A percentile compares a stretch with the other conserved stretches of the same genome.
Evolutionary conservation across 495 filamentous ascomycete species (phyloP).

Genomic region (Aspergillus incahuasiensis): DNA sequence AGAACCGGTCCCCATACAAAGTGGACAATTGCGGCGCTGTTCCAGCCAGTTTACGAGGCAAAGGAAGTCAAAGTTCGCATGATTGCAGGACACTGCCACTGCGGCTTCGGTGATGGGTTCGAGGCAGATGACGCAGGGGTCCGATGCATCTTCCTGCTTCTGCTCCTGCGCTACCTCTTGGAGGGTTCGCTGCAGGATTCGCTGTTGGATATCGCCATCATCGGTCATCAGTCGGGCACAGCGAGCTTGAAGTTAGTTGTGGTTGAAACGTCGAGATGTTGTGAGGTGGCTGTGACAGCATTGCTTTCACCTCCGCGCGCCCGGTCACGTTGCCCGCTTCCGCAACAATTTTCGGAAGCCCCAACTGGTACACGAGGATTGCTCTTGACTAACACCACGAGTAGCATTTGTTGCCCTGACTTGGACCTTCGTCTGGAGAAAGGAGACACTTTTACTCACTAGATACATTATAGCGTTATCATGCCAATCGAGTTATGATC

Average conservation of each 20-base stretch:
- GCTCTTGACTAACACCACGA: background rate
- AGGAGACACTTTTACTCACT: background rate
- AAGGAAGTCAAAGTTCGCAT: constrained; percentile 77
- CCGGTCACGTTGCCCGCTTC: constrained; percentile 20
- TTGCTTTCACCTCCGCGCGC: background rate
- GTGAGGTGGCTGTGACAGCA: constrained; percentile 2
- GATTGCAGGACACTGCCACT: constrained; percentile 67
- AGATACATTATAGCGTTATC: background rate
- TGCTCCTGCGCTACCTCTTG: constrained; percentile 40
- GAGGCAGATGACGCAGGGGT: constrained; percentile 62
- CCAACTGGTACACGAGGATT: background rate
- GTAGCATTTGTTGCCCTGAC: background rate
- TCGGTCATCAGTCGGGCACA: constrained; percentile 29
- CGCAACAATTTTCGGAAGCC: constrained; percentile 7
- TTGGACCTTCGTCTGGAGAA: background rate
- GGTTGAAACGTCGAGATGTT: background rate
- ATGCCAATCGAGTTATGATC: constrained; percentile 4
- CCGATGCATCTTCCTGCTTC: constrained; percentile 25
- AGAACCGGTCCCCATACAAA: constrained; percentile 48
- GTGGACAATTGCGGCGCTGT: constrained; percentile 65
- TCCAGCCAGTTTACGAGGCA: constrained; percentile 83
- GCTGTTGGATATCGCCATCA: constrained; percentile 39
- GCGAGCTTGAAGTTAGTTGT: background rate
- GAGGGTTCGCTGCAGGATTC: constrained; percentile 43
- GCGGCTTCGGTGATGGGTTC: constrained; percentile 68